These are phyloP conservation scores for Geotrichum bryndzae DNA, from an alignment of 1,139 yeast genomes.

Conservation along the genomic window DNA sequence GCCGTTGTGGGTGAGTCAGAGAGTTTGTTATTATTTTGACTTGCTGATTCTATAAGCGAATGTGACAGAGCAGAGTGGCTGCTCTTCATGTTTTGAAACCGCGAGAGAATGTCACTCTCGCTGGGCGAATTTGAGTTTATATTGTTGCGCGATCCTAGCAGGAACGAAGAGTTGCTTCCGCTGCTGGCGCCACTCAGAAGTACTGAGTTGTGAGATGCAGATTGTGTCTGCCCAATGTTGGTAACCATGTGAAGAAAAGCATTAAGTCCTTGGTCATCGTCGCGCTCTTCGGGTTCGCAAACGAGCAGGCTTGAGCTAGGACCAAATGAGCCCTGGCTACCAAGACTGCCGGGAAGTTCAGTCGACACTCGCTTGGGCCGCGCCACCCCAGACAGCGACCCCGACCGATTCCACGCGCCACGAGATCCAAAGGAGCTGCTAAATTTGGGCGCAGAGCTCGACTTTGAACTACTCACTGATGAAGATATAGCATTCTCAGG, in stretches of 20 bases:
- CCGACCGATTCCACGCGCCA: conserved; percentile 26
- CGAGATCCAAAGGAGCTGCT: conserved; percentile 33
- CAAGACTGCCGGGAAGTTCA: conserved; percentile 25
- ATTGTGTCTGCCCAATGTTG: conserved; percentile 32
- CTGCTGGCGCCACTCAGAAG: conserved; percentile 11
- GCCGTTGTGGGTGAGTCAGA: not conserved
- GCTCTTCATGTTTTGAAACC: conserved; percentile 44
- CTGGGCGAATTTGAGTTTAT: conserved; percentile 14
- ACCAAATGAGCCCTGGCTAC: conserved; percentile 26
- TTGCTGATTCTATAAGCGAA: conserved; percentile 23
- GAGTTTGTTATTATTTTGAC: conserved; percentile 10
- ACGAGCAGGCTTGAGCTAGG: conserved; percentile 36
- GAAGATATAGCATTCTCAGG: conserved; percentile 24
- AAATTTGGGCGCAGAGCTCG: conserved; percentile 28
- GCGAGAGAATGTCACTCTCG: conserved; percentile 35
- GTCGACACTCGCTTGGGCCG: conserved; percentile 23
- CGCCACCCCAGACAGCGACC: conserved; percentile 22
- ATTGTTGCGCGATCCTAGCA: conserved; percentile 2
- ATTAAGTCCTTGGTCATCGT: conserved; percentile 16
- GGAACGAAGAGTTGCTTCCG: conserved; percentile 11
- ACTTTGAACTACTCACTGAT: conserved; percentile 22
- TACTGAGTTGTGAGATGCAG: conserved; percentile 2
- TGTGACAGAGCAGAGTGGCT: conserved; percentile 43
- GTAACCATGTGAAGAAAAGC: conserved; percentile 59
- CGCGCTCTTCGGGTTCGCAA: conserved; percentile 19